Evolutionary conservation across 148 eudicot species (phyloP).

Genomic region (Rheum nobile): DNA sequence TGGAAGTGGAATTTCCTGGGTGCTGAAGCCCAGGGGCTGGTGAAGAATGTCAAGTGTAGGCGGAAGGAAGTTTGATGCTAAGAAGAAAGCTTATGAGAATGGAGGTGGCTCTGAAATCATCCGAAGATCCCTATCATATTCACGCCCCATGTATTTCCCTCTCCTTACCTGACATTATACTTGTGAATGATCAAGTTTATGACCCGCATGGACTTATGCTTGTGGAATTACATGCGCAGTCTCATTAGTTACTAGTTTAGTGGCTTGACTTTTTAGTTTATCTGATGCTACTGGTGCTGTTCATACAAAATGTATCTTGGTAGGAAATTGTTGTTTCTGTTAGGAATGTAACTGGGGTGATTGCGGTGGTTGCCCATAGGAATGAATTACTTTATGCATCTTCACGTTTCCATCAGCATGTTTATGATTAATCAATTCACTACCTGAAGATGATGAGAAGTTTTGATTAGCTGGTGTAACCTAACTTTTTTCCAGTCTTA

Average conservation of each 20-base stretch:
- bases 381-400: not conserved
- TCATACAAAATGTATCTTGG: not conserved
- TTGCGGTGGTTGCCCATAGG: not conserved
- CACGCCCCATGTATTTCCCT: constrained; percentile 47
- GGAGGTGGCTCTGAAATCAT: constrained; percentile 21
- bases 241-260: not conserved
- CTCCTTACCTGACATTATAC: not conserved
- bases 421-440: not conserved
- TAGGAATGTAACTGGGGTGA: not conserved
- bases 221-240: not conserved
- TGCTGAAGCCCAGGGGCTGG: constrained; percentile 7
- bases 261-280: not conserved
- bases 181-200: not conserved
- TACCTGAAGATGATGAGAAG: not conserved
- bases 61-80: constrained; percentile 33
- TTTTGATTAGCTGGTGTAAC: not conserved
- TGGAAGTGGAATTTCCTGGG: not conserved
- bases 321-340: not conserved
- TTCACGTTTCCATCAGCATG: not conserved
- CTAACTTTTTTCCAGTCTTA: not conserved
- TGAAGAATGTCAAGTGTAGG: constrained; percentile 28
- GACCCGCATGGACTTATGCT: not conserved
- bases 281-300: not conserved
- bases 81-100: constrained; percentile 33
- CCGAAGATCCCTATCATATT: constrained; percentile 30